Evolutionary conservation across 805 yeast species (phyloP).

Genomic region (Wickerhamomyces sydowiorum): DNA sequence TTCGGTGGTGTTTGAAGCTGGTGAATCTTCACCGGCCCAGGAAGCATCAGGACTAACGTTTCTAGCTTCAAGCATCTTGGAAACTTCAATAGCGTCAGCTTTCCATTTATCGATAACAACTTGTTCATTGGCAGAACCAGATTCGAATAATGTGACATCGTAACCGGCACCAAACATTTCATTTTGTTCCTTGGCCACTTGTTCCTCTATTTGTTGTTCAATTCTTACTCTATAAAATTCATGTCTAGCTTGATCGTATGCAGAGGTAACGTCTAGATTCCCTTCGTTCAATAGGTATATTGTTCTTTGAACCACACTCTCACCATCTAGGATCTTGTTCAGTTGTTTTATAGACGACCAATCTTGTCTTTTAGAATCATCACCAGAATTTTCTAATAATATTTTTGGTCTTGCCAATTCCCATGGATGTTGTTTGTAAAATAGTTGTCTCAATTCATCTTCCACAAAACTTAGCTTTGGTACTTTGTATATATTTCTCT

Average conservation of each 20-base stretch:
- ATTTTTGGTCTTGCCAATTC: slow-evolving; percentile 88
- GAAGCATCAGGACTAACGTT: slow-evolving; percentile 8
- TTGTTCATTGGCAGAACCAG: slow-evolving; percentile 70
- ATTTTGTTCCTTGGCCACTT: slow-evolving; percentile 76
- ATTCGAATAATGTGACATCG: slow-evolving; percentile 54
- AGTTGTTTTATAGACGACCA: slow-evolving; percentile 80
- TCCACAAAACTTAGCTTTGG: slow-evolving; percentile 33
- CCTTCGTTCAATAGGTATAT: slow-evolving; percentile 42
- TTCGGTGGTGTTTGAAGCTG: neutral
- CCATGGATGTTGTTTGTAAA: slow-evolving; percentile 97
- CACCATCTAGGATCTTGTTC: slow-evolving; percentile 79
- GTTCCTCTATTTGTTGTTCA: slow-evolving; percentile 70
- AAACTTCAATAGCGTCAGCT: slow-evolving; percentile 56
- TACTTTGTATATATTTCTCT: slow-evolving; percentile 8
- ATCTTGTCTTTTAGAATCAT: slow-evolving; percentile 47
- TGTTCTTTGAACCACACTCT: slow-evolving; percentile 75
- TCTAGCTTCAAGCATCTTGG: slow-evolving; percentile 27
- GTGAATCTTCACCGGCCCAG: neutral
- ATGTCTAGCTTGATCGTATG: slow-evolving; percentile 80
- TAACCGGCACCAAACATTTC: slow-evolving; percentile 79
- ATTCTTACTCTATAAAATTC: slow-evolving; percentile 87
- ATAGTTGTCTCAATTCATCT: slow-evolving; percentile 76
- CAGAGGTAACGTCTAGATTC: slow-evolving; percentile 28
- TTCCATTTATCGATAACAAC: slow-evolving; percentile 69
- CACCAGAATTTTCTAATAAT: slow-evolving; percentile 69